Evolutionary conservation across 108 stramenopile genomes (phyloP).

Genomic region (Pseudonitzschia delicatissima): DNA sequence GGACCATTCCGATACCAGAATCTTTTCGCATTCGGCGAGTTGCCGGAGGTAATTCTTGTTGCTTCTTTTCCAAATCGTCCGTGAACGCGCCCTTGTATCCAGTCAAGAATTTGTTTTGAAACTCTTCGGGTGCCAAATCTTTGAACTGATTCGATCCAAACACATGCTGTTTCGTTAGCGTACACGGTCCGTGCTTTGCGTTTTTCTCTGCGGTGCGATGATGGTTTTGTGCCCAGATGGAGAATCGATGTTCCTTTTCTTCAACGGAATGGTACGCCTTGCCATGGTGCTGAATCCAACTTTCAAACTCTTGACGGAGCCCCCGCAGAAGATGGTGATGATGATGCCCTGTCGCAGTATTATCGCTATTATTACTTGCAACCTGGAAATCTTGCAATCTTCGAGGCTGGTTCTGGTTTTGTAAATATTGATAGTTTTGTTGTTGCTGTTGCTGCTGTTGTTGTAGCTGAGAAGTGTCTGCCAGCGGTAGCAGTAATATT

Average conservation of each 20-base stretch:
- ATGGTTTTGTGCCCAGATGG: slow-evolving; percentile 80
- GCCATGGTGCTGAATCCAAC: slow-evolving; percentile 58
- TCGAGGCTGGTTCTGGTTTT: not conserved
- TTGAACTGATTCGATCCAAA: slow-evolving; percentile 80
- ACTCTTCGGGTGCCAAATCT: slow-evolving; percentile 76
- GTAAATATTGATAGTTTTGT: not conserved
- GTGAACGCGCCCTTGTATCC: slow-evolving; percentile 65
- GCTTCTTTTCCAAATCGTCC: slow-evolving; percentile 28
- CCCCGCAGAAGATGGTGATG: slow-evolving; percentile 10
- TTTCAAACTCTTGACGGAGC: slow-evolving; percentile 66
- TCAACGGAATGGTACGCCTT: slow-evolving; percentile 57
- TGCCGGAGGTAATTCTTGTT: not conserved
- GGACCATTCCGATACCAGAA: slow-evolving; percentile 23
- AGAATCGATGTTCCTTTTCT: slow-evolving; percentile 74
- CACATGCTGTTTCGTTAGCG: slow-evolving; percentile 68
- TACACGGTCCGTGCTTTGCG: slow-evolving; percentile 69
- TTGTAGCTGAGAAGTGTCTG: slow-evolving; percentile 3
- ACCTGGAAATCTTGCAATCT: slow-evolving; percentile 4
- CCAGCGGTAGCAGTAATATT: slow-evolving; percentile 33
- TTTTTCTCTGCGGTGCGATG: slow-evolving; percentile 66
- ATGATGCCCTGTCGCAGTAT: not conserved
- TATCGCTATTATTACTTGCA: not conserved
- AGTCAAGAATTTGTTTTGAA: slow-evolving; percentile 65
- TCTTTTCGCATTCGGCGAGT: slow-evolving; percentile 10
- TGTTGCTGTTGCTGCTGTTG: slow-evolving; percentile 7